Conservation (phyloP, 2,329 filamentous ascomycete genomes). For the Shiraia sp. region DNA sequence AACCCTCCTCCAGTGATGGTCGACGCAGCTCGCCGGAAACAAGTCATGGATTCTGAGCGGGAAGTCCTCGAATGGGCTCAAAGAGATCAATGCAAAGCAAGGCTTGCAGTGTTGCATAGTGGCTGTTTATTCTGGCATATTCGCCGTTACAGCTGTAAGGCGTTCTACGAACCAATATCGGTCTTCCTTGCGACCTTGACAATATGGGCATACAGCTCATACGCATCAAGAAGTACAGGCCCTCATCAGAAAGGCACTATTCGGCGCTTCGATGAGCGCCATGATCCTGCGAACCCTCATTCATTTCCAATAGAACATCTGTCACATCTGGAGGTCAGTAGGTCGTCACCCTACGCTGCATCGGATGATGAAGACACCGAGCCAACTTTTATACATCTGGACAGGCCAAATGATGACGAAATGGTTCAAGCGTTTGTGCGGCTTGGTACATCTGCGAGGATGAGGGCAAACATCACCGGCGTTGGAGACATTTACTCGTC, state of each 20-base stretch:
- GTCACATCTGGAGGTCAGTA: constrained; percentile 14
- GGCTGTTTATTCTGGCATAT: constrained; percentile 59
- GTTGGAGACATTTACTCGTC: constrained; percentile 12
- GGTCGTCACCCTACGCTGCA: background rate
- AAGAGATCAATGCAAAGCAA: constrained; percentile 59
- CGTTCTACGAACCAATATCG: constrained; percentile 53
- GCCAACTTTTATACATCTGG: constrained; percentile 56
- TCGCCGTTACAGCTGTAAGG: constrained; percentile 52
- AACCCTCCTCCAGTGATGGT: background rate
- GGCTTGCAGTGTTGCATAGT: constrained; percentile 58
- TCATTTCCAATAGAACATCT: background rate
- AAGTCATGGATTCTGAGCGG: constrained; percentile 26
- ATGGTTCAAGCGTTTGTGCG: constrained; percentile 61
- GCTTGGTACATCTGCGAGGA: constrained; percentile 39
- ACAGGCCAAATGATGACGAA: constrained; percentile 61
- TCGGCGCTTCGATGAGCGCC: background rate
- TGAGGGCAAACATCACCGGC: constrained; percentile 8
- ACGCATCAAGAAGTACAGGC: constrained; percentile 6
- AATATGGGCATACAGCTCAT: constrained; percentile 52
- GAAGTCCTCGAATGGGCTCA: constrained; percentile 54
- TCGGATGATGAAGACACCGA: constrained; percentile 15
- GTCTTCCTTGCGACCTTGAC: constrained; percentile 52
- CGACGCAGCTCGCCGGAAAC: background rate
- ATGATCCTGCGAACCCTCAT: background rate
- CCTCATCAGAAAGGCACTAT: too few species aligned